These are phyloP conservation scores for Lunularia cruciata DNA, from an alignment of 225 moss, liverwort and hornwort species.

Conservation along the genomic window DNA sequence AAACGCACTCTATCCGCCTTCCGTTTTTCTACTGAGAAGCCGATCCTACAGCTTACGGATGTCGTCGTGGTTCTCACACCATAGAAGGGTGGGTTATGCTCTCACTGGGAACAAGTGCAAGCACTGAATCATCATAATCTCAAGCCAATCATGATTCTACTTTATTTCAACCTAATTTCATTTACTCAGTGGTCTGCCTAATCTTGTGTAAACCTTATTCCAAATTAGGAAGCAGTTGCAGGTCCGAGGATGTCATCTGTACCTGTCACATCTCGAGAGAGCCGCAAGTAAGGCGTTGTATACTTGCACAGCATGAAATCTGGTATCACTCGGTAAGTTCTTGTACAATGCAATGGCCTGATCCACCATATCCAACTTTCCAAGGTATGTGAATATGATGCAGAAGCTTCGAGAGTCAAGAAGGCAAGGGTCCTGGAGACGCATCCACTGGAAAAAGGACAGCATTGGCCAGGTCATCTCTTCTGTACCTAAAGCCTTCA, in stretches of 20 bases:
- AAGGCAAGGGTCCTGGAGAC: constrained; percentile 65
- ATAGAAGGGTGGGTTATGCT: no score
- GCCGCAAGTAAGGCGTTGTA: constrained; percentile 82
- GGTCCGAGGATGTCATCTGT: constrained; percentile 4
- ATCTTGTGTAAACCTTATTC: no score
- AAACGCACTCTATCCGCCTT: no score
- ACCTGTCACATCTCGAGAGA: constrained; percentile 72
- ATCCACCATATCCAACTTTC: constrained; percentile 68
- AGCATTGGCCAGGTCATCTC: constrained; percentile 55
- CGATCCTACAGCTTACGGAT: no score
- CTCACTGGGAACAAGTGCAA: no score
- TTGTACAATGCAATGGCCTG: constrained; percentile 57
- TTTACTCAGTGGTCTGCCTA: neutral
- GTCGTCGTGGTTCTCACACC: no score
- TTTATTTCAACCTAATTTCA: no score
- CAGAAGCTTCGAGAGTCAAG: constrained; percentile 81
- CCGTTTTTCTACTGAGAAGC: no score
- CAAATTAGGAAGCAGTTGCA: no score
- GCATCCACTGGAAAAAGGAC: constrained; percentile 96
- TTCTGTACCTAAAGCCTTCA: constrained; percentile 62
- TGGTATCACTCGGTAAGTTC: constrained; percentile 56
- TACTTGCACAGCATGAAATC: constrained; percentile 71
- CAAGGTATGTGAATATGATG: constrained; percentile 59
- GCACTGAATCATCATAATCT: no score
- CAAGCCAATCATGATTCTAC: no score